A percentile compares a stretch with the other conserved stretches of the same genome.
These are phyloP conservation scores for Gracilaria caudata DNA, from an alignment of 23 red algal species.

Conservation along the genomic window DNA sequence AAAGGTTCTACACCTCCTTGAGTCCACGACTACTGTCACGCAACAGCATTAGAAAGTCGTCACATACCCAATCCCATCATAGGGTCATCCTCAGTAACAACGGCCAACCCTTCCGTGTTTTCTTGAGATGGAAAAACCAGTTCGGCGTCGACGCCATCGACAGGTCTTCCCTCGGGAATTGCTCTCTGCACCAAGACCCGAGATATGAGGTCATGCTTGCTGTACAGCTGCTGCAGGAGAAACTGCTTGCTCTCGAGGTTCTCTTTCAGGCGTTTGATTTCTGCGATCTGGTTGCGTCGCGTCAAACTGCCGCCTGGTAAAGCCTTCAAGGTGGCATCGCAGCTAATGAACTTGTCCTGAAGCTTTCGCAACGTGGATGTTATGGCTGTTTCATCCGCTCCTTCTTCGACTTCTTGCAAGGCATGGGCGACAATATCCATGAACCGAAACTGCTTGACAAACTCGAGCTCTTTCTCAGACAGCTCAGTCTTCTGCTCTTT, in stretches of 20 bases:
- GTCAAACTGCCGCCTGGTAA: conserved; percentile 53
- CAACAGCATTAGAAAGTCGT: conserved; percentile 84
- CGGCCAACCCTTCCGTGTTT: neutral
- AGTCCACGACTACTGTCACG: conserved; percentile 71
- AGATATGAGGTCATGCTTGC: conserved; percentile 58
- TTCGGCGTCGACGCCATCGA: conserved; percentile 29
- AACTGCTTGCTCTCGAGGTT: conserved; percentile 35
- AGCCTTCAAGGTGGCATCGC: conserved; percentile 36
- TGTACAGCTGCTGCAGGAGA: conserved; percentile 41
- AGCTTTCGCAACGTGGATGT: conserved; percentile 17
- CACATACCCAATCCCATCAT: conserved; percentile 12
- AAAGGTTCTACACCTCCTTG: conserved; percentile 66
- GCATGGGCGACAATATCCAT: conserved; percentile 37
- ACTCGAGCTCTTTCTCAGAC: conserved; percentile 29
- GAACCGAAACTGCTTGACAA: conserved; percentile 41
- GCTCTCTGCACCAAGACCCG: conserved; percentile 43
- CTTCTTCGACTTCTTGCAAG: conserved; percentile 39
- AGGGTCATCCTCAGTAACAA: conserved; percentile 16
- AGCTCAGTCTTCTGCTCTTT: neutral
- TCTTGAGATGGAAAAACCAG: conserved; percentile 10
- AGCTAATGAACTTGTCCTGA: conserved; percentile 31
- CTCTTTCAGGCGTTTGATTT: conserved; percentile 45
- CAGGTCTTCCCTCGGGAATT: conserved; percentile 34
- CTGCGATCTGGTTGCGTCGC: conserved; percentile 34
- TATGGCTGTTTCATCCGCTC: conserved; percentile 33